Percentiles rank a stretch among this genome's conserved stretches.
Conservation (phyloP, 805 yeast species). For the Torulaspora quercuum region DNA sequence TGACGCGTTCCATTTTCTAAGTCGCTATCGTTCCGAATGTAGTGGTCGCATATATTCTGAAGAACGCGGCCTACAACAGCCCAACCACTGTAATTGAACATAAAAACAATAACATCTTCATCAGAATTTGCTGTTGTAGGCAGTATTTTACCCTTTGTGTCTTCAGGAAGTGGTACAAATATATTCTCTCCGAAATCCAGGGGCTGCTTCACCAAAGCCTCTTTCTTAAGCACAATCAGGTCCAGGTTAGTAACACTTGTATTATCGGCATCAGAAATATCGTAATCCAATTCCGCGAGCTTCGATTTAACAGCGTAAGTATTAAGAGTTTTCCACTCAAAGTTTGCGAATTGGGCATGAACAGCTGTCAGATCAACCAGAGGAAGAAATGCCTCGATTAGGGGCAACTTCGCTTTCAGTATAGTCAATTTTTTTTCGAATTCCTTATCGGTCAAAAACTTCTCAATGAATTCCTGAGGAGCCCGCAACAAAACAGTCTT, state of each 20-base stretch:
- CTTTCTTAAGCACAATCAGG: constrained; percentile 47
- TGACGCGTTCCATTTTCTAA: constrained; percentile 36
- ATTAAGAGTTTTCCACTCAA: constrained; percentile 53
- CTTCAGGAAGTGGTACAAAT: constrained; percentile 45
- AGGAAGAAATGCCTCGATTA: constrained; percentile 50
- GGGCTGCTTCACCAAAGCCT: constrained; percentile 54
- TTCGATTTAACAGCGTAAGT: constrained; percentile 56
- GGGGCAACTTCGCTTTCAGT: constrained; percentile 73
- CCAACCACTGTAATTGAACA: constrained; percentile 82
- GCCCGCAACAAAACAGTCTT: constrained; percentile 31
- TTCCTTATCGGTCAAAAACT: constrained; percentile 36
- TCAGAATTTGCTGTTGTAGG: constrained; percentile 43
- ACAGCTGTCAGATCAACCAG: constrained; percentile 58
- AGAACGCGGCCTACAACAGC: constrained; percentile 73
- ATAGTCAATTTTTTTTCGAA: constrained; percentile 39
- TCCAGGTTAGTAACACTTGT: constrained; percentile 36
- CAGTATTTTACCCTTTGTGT: constrained; percentile 69
- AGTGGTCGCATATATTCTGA: constrained; percentile 49
- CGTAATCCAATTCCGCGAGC: constrained; percentile 42
- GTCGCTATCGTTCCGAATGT: constrained; percentile 34
- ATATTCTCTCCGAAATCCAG: constrained; percentile 47
- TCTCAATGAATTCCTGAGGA: constrained; percentile 40
- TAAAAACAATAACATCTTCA: constrained; percentile 53
- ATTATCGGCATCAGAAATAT: constrained; percentile 38
- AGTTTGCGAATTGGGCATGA: constrained; percentile 64